phyloP scores from a whole-genome alignment of 495 filamentous ascomycete genomes.

The Cetradonia linearis region DNA sequence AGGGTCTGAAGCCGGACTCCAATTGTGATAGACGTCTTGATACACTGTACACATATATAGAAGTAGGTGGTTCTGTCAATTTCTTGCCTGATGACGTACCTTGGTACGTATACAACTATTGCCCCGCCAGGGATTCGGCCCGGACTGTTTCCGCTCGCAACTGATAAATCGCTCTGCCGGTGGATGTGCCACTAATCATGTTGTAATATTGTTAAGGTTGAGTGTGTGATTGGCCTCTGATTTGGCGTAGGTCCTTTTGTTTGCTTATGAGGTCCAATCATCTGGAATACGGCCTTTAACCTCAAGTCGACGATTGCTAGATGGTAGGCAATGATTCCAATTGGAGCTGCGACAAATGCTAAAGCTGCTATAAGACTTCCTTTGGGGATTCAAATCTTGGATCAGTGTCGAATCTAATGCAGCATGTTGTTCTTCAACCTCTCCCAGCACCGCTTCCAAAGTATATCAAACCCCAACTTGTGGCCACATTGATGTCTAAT shows the following conservation, averaged over 20 bases:
- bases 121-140: not conserved
- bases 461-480: not conserved
- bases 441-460: not conserved
- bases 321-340: not conserved
- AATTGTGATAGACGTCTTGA: not conserved
- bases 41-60: not conserved
- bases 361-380: not conserved
- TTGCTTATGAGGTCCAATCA: too few relatives aligned
- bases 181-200: too few relatives aligned
- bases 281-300: too few relatives aligned
- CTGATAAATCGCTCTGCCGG: not conserved
- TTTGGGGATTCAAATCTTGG: not conserved
- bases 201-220: too few relatives aligned
- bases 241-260: too few relatives aligned
- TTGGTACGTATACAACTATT: not conserved
- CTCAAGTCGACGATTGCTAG: not conserved
- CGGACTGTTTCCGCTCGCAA: not conserved
- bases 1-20: too few relatives aligned
- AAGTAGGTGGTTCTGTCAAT: not conserved
- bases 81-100: not conserved
- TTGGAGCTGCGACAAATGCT: not conserved
- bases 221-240: too few relatives aligned
- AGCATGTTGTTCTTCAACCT: constrained; percentile 1
- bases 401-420: not conserved
- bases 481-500: not conserved